A percentile compares a stretch with the other conserved stretches of the same genome.
Conservation (phyloP, 306 rosid genomes). For the Cucumis melo region DNA sequence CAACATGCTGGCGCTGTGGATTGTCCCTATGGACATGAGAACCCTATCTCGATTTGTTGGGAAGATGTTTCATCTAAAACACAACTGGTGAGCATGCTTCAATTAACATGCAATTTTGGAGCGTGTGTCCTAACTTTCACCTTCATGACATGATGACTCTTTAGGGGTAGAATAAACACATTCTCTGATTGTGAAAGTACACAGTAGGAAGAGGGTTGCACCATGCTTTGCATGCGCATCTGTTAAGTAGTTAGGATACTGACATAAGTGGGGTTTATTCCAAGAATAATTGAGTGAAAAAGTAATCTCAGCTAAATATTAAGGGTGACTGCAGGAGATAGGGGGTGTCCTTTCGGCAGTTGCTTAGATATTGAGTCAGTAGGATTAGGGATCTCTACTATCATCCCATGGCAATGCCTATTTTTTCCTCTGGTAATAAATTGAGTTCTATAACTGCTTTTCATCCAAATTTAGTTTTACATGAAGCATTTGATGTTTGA, state of each 20-base stretch:
- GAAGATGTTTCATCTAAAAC: not conserved
- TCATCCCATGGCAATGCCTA: not conserved
- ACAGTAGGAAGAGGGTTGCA: not conserved
- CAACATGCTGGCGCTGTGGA: not conserved
- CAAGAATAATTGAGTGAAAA: not conserved
- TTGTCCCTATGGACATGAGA: not conserved
- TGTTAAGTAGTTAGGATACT: not conserved
- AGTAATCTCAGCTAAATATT: not conserved
- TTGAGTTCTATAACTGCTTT: not conserved
- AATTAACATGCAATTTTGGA: not conserved
- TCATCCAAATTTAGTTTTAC: not conserved
- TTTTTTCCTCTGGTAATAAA: not conserved
- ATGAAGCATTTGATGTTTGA: not conserved
- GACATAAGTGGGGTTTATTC: not conserved
- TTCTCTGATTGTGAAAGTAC: not conserved
- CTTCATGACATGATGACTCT: not conserved
- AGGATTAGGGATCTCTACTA: not conserved
- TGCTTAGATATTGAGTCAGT: not conserved
- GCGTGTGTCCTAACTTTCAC: not conserved
- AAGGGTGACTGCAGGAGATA: not conserved
- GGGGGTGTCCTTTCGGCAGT: not conserved
- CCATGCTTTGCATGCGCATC: not conserved
- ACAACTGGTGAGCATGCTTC: not conserved
- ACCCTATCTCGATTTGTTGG: not conserved
- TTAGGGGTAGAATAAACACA: not conserved